These are phyloP conservation scores for Capsicum rhomboideum DNA, from an alignment of 257 asterid genomes.

Conservation along the genomic window DNA sequence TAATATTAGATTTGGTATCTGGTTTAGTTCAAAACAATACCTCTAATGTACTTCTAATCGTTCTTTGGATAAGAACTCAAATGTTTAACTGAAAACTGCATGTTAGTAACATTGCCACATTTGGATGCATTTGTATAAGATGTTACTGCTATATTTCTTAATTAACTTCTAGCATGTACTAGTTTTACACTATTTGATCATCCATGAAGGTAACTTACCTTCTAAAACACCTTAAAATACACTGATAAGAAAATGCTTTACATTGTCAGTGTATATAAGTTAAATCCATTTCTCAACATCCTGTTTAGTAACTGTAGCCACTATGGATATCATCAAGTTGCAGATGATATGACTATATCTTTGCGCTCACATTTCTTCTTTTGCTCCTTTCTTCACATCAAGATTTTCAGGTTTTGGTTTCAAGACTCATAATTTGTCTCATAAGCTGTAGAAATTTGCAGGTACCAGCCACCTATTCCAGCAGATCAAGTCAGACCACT, in stretches of 20 bases:
- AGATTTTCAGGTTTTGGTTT: not conserved
- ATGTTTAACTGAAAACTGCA: not conserved
- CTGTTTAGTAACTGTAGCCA: not conserved
- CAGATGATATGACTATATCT: not conserved
- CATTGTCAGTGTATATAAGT: not conserved
- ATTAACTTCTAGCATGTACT: not conserved
- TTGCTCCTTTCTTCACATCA: not conserved
- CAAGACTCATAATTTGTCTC: not conserved
- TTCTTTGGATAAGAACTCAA: not conserved
- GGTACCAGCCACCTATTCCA: constrained; percentile 14
- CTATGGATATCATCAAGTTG: not conserved
- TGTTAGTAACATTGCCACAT: not conserved
- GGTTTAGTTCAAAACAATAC: not conserved
- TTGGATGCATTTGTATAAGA: not conserved
- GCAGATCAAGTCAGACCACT: constrained; percentile 11
- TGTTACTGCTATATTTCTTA: not conserved
- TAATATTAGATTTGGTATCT: not conserved
- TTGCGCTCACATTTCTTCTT: not conserved
- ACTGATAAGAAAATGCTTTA: not conserved
- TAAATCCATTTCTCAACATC: not conserved
- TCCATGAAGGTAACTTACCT: not conserved
- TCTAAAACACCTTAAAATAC: not conserved
- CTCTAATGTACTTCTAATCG: not conserved
- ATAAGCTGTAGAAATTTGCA: not conserved
- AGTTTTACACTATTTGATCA: not conserved